Base-by-base conservation (phyloP, 2,329 filamentous ascomycete genomes). In the Fusarium sp. region DNA sequence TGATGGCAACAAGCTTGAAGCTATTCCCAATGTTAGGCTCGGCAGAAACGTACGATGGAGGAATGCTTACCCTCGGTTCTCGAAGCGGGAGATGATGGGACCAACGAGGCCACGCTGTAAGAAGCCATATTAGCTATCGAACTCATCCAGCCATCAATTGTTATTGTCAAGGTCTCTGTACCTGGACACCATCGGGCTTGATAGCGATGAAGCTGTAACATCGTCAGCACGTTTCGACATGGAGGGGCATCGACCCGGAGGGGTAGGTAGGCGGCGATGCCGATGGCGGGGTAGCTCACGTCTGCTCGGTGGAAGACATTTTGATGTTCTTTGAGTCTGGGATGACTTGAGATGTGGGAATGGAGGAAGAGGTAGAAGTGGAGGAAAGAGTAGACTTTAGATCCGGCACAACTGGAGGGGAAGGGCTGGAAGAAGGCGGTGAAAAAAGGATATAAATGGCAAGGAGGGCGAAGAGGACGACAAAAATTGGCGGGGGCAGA, bases 131-230 rank as follows among this genome's bases (percentile, higher is more conserved):
- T 34, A 76, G 64, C 23, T 68, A 12, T 63, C 10, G 36, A 16
- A 43, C 10, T 18, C 13, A n/a, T 53, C 12, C 15, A 27, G 12
- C 43, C 15, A 18, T 48, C 30, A 30, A 52, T 55, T 40, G 23
- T 44, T 40, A 31, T 34, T 9, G 28, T 30, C 30, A 53, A 62
- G 30, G 53, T 46, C 40, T 70, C 66, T 86, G 77, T 91, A 97
- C 94, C 92, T 98, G 96, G 87, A 98, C 96, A 85, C 96, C 96
- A 87, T 98, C 96, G 79, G 95, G 96, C 94, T 99, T 99, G 91
- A 99, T 94, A 83, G 96, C 96, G 90, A 98, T 98, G 93, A 98
- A 98, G 88, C 95, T 98, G 80, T 76, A 76, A 60, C 66, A 66
- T 44, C 57, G 73, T 80, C 62, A 80, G 73, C 40, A 68, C 62